phyloP scores from a whole-genome alignment of 352 stramenopile genomes.

The Globisporangium nagaii region DNA sequence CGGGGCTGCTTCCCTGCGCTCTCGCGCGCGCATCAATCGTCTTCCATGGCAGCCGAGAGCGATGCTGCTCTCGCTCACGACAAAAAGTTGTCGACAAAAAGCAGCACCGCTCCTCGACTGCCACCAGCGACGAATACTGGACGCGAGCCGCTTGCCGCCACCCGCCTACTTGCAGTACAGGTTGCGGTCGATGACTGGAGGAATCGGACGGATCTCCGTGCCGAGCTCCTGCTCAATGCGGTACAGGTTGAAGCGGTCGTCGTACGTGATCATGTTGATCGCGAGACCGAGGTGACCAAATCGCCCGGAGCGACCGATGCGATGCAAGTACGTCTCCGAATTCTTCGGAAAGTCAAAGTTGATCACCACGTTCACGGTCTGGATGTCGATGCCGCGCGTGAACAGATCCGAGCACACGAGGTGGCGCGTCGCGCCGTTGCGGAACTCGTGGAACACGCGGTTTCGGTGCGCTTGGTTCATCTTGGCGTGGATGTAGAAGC shows the following conservation, averaged over 20 bases:
- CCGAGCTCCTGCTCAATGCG: constrained; percentile 98
- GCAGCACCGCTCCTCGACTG: not conserved
- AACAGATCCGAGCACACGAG: constrained; percentile 99
- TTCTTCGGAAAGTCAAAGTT: constrained; percentile 99
- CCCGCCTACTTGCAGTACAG: constrained; percentile 93
- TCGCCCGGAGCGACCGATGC: constrained; percentile 97
- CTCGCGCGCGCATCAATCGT: not conserved
- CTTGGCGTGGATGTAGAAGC: constrained; percentile 99
- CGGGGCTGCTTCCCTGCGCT: not conserved
- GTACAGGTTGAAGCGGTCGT: constrained; percentile 97
- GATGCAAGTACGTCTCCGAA: constrained; percentile 99
- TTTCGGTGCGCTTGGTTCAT: constrained; percentile 99
- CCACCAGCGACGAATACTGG: not conserved
- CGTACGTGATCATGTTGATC: constrained; percentile 99
- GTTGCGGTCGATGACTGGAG: constrained; percentile 96
- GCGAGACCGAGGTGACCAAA: constrained; percentile 99
- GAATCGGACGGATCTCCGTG: constrained; percentile 99
- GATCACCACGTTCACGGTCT: constrained; percentile 99
- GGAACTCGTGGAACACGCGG: constrained; percentile 99
- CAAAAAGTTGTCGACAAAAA: not conserved
- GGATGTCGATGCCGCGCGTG: constrained; percentile 99
- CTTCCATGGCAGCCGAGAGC: not conserved
- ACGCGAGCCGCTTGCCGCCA: not conserved
- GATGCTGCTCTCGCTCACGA: not conserved
- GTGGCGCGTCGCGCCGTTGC: constrained; percentile 95